Evolutionary conservation across 257 asterid genomes (phyloP).

Genomic region (Capsicum pubescens): DNA sequence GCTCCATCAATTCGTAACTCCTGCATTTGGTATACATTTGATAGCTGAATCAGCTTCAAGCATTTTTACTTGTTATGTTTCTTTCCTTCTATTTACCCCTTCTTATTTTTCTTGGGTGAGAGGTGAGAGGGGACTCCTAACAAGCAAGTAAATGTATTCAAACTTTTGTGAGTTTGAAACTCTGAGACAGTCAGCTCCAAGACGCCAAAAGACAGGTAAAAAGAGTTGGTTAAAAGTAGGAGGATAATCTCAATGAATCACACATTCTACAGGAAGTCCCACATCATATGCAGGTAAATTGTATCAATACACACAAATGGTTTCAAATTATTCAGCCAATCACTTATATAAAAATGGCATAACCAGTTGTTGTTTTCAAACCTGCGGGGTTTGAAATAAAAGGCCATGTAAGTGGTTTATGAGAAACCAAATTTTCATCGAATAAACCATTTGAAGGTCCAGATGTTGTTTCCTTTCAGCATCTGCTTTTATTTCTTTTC

Average conservation of each 20-base stretch:
- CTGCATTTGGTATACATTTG: constrained; percentile 30
- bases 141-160: too few relatives aligned
- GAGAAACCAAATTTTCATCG: too few relatives aligned
- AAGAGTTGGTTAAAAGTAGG: background rate
- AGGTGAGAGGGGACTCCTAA: too few relatives aligned
- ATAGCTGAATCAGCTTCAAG: background rate
- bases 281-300: background rate
- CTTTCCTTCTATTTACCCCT: background rate
- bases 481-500: too few relatives aligned
- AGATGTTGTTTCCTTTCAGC: too few relatives aligned
- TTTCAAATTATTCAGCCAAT: background rate
- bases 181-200: background rate
- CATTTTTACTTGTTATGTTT: background rate
- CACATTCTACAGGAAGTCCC: background rate
- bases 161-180: too few relatives aligned
- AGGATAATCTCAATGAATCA: background rate
- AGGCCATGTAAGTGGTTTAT: too few relatives aligned
- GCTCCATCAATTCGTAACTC: constrained; percentile 54
- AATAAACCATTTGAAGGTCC: too few relatives aligned
- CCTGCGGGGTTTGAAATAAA: too few relatives aligned
- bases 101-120: too few relatives aligned
- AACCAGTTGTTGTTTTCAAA: too few relatives aligned
- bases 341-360: too few relatives aligned
- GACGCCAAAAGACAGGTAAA: background rate
- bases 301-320: background rate